Conservation (phyloP, 192 early-diverging fungal genomes). For the Linnemannia hyalina region DNA sequence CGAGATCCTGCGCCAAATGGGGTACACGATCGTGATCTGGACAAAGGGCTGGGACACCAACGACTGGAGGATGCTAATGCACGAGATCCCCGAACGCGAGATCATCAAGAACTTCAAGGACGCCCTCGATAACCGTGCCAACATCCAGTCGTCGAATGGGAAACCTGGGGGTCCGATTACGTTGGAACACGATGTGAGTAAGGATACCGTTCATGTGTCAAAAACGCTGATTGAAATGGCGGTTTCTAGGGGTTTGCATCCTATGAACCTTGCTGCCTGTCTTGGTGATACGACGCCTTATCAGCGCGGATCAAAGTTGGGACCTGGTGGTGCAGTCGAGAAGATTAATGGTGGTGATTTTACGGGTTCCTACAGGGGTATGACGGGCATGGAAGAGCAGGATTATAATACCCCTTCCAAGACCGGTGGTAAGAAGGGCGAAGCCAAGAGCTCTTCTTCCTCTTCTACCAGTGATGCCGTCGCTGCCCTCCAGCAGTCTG, state of each 20-base stretch:
- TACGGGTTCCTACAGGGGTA: constrained; percentile 18
- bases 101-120: constrained; percentile 46
- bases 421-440: background rate
- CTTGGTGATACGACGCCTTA: constrained; percentile 27
- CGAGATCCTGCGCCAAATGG: constrained; percentile 65
- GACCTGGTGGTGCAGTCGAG: constrained; percentile 25
- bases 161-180: constrained; percentile 50
- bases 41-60: constrained; percentile 46
- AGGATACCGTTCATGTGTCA: constrained; percentile 55
- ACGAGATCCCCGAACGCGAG: constrained; percentile 23
- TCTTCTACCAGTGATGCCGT: background rate
- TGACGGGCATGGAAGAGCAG: constrained; percentile 42
- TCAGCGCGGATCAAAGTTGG: constrained; percentile 36
- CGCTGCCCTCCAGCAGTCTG: background rate
- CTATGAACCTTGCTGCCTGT: constrained; percentile 37
- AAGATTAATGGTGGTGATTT: constrained; percentile 35
- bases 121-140: constrained; percentile 43
- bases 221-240: constrained; percentile 59
- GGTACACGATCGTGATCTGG: constrained; percentile 55
- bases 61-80: constrained; percentile 63
- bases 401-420: constrained; percentile 14
- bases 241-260: constrained; percentile 9
- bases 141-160: constrained; percentile 36
- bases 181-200: constrained; percentile 60
- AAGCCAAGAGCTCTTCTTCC: background rate